These are phyloP conservation scores for Gossypium rotundifolium DNA, from an alignment of 345 rosid species.

Conservation along the genomic window DNA sequence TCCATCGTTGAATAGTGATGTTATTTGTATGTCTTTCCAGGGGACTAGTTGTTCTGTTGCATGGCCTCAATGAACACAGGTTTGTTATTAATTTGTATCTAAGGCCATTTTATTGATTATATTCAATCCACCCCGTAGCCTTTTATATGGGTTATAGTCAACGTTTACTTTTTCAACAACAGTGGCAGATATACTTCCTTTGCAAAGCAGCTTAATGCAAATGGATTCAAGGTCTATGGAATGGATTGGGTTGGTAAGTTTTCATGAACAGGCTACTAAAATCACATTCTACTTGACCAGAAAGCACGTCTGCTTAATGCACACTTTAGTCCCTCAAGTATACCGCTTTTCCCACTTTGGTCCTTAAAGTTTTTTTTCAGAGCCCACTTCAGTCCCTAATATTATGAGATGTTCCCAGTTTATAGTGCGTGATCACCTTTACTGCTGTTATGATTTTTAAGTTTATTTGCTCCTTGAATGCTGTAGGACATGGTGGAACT, in stretches of 20 bases:
- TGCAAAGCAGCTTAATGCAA: constrained; percentile 72
- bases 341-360: too few species aligned
- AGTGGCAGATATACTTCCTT: constrained; percentile 82
- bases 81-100: constrained; percentile 26
- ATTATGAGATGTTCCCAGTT: not conserved
- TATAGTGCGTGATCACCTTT: not conserved
- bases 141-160: not conserved
- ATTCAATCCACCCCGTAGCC: not conserved
- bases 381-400: too few species aligned
- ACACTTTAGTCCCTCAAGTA: too few species aligned
- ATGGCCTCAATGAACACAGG: constrained; percentile 96
- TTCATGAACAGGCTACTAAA: not conserved
- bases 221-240: constrained; percentile 82
- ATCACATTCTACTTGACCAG: not conserved
- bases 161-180: constrained; percentile 7
- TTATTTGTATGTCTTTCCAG: constrained; percentile 27
- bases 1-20: not conserved
- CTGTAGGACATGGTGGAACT: constrained; percentile 63
- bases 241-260: constrained; percentile 91
- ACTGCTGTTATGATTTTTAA: not conserved
- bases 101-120: not conserved
- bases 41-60: constrained; percentile 72
- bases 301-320: not conserved
- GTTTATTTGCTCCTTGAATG: not conserved
- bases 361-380: too few species aligned